These are phyloP conservation scores for Globisporangium rhizosaccharum DNA, from an alignment of 352 stramenopile genomes.

Conservation along the genomic window DNA sequence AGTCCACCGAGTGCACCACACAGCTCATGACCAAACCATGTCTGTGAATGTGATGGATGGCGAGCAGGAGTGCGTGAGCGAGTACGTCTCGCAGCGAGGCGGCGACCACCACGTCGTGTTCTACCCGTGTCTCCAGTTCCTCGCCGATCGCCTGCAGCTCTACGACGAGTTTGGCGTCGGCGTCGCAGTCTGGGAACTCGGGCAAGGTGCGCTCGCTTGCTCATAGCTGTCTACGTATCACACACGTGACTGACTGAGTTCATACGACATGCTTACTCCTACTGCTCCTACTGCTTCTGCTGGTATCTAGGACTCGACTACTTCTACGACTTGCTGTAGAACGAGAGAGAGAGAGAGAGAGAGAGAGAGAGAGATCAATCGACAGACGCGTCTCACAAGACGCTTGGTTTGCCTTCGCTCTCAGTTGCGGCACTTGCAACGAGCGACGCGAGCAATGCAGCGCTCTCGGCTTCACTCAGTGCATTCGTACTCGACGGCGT, in stretches of 20 bases:
- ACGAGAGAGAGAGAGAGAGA: too few species aligned
- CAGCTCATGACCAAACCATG: background rate
- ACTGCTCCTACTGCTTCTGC: background rate
- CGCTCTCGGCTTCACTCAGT: constrained; percentile 7
- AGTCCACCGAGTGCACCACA: background rate
- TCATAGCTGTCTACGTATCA: background rate
- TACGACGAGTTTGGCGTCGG: constrained; percentile 45
- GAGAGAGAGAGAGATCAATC: too few species aligned
- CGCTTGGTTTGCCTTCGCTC: too few species aligned
- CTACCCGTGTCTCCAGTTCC: constrained; percentile 79
- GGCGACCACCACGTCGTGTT: constrained; percentile 45
- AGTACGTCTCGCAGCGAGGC: constrained; percentile 29
- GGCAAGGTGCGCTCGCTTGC: constrained; percentile 42
- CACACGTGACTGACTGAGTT: too few species aligned
- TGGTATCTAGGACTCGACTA: constrained; percentile 58
- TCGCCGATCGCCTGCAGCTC: constrained; percentile 58
- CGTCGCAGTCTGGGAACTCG: constrained; percentile 72
- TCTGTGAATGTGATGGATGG: background rate
- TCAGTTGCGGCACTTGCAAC: background rate
- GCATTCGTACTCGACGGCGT: background rate
- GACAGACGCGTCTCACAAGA: background rate
- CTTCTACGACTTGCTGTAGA: constrained; percentile 49
- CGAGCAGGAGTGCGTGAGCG: constrained; percentile 57
- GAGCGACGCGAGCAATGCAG: constrained; percentile 3
- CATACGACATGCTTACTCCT: too few species aligned